phyloP scores from a whole-genome alignment of 352 stramenopile genomes.

The Phytophthora ohioensis region DNA sequence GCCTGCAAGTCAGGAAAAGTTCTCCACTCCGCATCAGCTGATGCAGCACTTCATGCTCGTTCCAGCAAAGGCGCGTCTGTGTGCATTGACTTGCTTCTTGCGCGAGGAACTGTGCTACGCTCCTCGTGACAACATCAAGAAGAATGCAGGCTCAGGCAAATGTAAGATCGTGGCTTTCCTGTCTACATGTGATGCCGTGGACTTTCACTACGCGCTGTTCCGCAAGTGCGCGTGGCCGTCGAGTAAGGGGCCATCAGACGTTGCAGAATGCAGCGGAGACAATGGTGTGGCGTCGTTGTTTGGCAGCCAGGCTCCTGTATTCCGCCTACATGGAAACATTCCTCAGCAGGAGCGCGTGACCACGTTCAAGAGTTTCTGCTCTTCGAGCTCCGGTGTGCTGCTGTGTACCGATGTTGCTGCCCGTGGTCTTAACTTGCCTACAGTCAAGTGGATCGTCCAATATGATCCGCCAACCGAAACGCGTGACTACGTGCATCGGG shows the following conservation, averaged over 20 bases:
- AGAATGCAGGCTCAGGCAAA: constrained; percentile 30
- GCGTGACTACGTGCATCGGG: constrained; percentile 99
- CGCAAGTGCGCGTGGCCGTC: constrained; percentile 80
- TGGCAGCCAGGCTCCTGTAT: constrained; percentile 66
- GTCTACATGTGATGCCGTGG: constrained; percentile 96
- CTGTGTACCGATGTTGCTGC: constrained; percentile 99
- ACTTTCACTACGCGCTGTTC: constrained; percentile 96
- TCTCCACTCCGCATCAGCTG: constrained; percentile 93
- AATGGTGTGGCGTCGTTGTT: constrained; percentile 62
- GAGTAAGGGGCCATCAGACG: constrained; percentile 67
- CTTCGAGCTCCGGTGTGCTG: constrained; percentile 91
- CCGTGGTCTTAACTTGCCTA: constrained; percentile 97
- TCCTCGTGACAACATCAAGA: constrained; percentile 39
- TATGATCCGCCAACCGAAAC: constrained; percentile 99
- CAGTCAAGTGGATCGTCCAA: constrained; percentile 97
- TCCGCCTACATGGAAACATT: constrained; percentile 96
- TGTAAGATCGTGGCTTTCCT: constrained; percentile 97
- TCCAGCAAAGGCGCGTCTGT: constrained; percentile 94
- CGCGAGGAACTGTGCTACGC: constrained; percentile 66
- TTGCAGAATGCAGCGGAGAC: constrained; percentile 88
- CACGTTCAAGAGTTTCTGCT: constrained; percentile 95
- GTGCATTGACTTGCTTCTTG: constrained; percentile 93
- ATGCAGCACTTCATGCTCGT: constrained; percentile 97
- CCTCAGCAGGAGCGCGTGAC: constrained; percentile 97
- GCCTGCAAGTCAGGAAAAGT: constrained; percentile 59